Conservation (phyloP, 768 basidiomycete genomes). For the Tubosaeta sp. region DNA sequence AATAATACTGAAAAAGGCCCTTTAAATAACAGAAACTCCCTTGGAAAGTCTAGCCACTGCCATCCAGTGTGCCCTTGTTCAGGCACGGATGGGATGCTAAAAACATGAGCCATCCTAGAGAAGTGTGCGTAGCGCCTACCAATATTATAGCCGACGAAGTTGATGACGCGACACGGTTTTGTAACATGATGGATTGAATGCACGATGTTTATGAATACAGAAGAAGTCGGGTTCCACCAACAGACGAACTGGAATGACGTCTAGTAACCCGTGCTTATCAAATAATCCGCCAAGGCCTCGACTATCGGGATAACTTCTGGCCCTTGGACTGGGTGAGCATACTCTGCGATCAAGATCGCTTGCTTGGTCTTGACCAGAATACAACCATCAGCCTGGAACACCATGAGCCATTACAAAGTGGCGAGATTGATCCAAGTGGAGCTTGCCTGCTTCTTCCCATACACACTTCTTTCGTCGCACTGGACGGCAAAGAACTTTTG, state of each 20-base stretch:
- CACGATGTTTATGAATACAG: background rate
- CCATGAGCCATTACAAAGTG: slow-evolving; percentile 1
- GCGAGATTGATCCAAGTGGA: background rate
- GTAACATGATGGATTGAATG: too few relatives aligned
- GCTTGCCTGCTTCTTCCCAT: slow-evolving; percentile 76
- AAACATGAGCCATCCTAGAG: too few relatives aligned
- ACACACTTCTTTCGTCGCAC: slow-evolving; percentile 49
- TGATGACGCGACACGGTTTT: too few relatives aligned
- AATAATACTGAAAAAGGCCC: too few relatives aligned
- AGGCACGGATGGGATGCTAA: too few relatives aligned
- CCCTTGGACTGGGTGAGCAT: slow-evolving; percentile 58
- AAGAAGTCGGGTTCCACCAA: background rate
- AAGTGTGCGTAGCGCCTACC: too few relatives aligned
- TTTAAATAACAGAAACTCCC: too few relatives aligned
- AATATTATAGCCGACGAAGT: too few relatives aligned
- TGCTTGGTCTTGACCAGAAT: slow-evolving; percentile 74
- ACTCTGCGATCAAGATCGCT: slow-evolving; percentile 76
- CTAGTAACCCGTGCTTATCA: slow-evolving; percentile 57
- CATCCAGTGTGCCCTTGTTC: too few relatives aligned
- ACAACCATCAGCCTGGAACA: slow-evolving; percentile 63
- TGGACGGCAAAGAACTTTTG: slow-evolving; percentile 72
- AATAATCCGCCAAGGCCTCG: slow-evolving; percentile 70
- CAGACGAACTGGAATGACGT: background rate
- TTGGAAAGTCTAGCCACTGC: too few relatives aligned
- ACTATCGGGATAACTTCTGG: slow-evolving; percentile 61